Evolutionary conservation across 768 basidiomycete species (phyloP), one percentile per base, ranked within the genome.

Genomic region (Termitomyces sp.): DNA sequence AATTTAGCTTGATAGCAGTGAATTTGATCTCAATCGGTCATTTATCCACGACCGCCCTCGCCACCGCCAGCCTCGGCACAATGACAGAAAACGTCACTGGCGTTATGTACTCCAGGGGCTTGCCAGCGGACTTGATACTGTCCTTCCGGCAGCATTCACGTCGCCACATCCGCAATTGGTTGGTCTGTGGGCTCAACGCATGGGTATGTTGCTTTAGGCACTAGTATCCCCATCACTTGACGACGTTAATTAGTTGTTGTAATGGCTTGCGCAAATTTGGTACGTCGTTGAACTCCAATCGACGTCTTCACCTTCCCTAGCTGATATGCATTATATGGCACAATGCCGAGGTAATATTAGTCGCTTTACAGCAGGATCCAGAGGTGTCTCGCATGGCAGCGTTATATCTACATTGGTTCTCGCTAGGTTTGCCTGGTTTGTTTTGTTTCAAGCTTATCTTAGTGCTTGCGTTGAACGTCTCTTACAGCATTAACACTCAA

Each of bases 71-170:
- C 32, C 67, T 82, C 12, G 79, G 72, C 5, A 76, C 75, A 12
- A 80, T 82, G 78, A 81, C 81, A 0, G 75, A 74, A 32, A 72
- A 72, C 36, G 76, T 76, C n/a, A 63, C 64, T 30, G 55, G 61
- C 4, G 47, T 53, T 18, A 57, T 56, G 81, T 88, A 48, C 66
- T 87, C 1, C 80, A 81, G 49, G 86, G 86, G 20, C 77, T 89
- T 40, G 75, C 79, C 5, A 82, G 84, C 28, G 79, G 85, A 5
- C 77, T 91, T 13, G 89, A 91, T 68, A 88, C 88, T 0, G 79
- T 91, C 57, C 79, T 90, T 30, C 89, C 90, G 0, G 80, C 87
- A 41, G 88, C 89, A 18, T 91, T 82, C 86, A 88, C 89, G 5
- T 87, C 87, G 1, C 87, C 58, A 3, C 33, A 54, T 9, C 58